phyloP scores from a whole-genome alignment of 1,139 yeast genomes.

The Zhuliangozyma blackwelliae region DNA sequence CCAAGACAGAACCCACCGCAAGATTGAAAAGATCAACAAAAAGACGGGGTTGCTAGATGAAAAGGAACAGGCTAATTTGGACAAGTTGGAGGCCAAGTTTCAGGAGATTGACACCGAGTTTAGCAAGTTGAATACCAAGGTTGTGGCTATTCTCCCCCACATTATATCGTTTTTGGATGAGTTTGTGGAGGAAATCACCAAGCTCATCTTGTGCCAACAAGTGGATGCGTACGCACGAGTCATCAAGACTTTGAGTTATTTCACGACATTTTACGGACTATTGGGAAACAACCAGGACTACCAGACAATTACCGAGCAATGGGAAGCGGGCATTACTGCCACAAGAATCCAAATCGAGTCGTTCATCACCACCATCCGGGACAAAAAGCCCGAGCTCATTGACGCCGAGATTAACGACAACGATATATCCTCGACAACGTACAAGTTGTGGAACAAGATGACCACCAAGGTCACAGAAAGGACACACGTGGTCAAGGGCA shows the following conservation, averaged over 20 bases:
- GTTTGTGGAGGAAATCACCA: constrained; percentile 41
- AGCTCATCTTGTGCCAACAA: constrained; percentile 31
- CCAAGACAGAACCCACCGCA: constrained; percentile 33
- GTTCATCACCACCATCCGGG: constrained; percentile 24
- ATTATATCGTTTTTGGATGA: constrained; percentile 46
- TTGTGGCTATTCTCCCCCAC: constrained; percentile 43
- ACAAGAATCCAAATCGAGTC: constrained; percentile 36
- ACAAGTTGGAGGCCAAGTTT: constrained; percentile 24
- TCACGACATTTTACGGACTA: constrained; percentile 38
- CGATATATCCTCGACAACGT: constrained; percentile 21
- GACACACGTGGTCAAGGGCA: constrained; percentile 23
- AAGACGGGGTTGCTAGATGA: constrained; percentile 34
- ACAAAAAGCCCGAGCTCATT: constrained; percentile 28
- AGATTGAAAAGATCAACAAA: constrained; percentile 39
- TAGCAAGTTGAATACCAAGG: constrained; percentile 35
- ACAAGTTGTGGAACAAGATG: constrained; percentile 27
- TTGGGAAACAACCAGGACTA: constrained; percentile 11
- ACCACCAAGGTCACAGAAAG: constrained; percentile 19
- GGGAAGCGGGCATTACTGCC: constrained; percentile 33
- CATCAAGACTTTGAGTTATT: constrained; percentile 25
- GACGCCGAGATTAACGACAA: constrained; percentile 28
- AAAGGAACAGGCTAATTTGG: constrained; percentile 34
- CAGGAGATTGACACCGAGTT: constrained; percentile 28
- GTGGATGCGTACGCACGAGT: constrained; percentile 27
- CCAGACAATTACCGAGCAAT: constrained; percentile 23